Evolutionary conservation across 805 yeast species (phyloP).

Genomic region (Saturnispora kantuleensis): DNA sequence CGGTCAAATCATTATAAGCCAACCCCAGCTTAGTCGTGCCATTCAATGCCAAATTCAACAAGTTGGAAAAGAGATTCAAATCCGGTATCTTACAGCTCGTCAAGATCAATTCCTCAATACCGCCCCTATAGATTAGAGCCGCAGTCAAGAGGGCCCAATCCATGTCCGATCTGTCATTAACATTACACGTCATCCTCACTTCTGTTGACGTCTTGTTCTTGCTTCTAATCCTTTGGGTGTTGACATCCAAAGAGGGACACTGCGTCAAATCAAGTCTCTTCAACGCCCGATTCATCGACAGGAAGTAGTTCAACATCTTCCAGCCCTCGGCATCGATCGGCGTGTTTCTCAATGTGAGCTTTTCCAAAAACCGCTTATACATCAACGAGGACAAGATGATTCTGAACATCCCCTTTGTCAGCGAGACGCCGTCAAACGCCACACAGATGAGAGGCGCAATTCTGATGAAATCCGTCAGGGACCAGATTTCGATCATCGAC

Average conservation of each 20-base stretch:
- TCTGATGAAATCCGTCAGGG: slow-evolving; percentile 81
- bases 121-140: slow-evolving; percentile 57
- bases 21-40: slow-evolving; percentile 60
- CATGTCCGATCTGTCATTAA: slow-evolving; percentile 57
- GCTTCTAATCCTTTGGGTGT: slow-evolving; percentile 31
- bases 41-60: slow-evolving; percentile 47
- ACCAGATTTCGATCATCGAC: slow-evolving; percentile 74
- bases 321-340: slow-evolving; percentile 66
- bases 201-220: slow-evolving; percentile 16
- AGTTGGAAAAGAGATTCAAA: slow-evolving; percentile 41
- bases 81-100: slow-evolving; percentile 66
- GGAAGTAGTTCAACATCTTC: slow-evolving; percentile 67
- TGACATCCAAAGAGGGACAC: slow-evolving; percentile 40
- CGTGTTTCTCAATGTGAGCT: slow-evolving; percentile 70
- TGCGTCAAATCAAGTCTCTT: slow-evolving; percentile 64
- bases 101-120: slow-evolving; percentile 68
- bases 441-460: slow-evolving; percentile 74
- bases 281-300: slow-evolving; percentile 51
- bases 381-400: slow-evolving; percentile 62
- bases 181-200: slow-evolving; percentile 36
- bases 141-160: slow-evolving; percentile 76
- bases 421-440: slow-evolving; percentile 66
- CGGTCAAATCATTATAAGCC: slow-evolving; percentile 59
- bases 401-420: slow-evolving; percentile 68
- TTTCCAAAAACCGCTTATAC: slow-evolving; percentile 56